Evolutionary conservation across 345 rosid genomes (phyloP), one percentile per base, ranked within the genome.

Genomic region (Lepidium africanum): DNA sequence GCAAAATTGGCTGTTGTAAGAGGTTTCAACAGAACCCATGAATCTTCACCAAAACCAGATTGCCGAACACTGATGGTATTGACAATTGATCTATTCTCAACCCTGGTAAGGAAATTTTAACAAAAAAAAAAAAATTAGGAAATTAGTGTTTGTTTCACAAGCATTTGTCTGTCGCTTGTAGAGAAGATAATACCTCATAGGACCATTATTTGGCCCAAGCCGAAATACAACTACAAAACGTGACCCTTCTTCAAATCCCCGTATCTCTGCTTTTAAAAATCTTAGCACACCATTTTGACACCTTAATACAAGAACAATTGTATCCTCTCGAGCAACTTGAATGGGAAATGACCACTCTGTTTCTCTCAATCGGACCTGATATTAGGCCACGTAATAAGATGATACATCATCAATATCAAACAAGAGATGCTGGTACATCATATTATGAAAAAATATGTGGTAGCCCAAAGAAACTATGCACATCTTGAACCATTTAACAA

Each of bases 241-340:
- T 10, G 99, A 94, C 69, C 99, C 99, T 83, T 94, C 99, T 82
- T 94, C 99, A 78, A 80, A 91, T 55, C 97, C 99, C 11, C 99
- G 96, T 71, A 94, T 81, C 78, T 91, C 99, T 56, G 83, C 82
- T 70, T 82, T 85, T 75, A 94, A 61, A 82, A 85, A 78, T 50
- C 70, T 82, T 63, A 77, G 79, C 16, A 66, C 76, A 72, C 83
- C 91, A 75, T 81, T 81, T 73, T 74, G 77, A 65, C 84, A 64
- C 84, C 77, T 88, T 82, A 94, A 76, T 75, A 87, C 90, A 81
- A 94, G 71, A 66, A 81, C 78, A 69, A 94, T 72, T n/a, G 96
- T 89, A 78, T 91, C 99, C 79, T 94, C 99, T 67, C 87, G 88
- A 58, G 79, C 37, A 76, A 94, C 81, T 74, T 86, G 85, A 71